Conservation (phyloP, 495 filamentous ascomycete species). For the Coniosporium apollinis region DNA sequence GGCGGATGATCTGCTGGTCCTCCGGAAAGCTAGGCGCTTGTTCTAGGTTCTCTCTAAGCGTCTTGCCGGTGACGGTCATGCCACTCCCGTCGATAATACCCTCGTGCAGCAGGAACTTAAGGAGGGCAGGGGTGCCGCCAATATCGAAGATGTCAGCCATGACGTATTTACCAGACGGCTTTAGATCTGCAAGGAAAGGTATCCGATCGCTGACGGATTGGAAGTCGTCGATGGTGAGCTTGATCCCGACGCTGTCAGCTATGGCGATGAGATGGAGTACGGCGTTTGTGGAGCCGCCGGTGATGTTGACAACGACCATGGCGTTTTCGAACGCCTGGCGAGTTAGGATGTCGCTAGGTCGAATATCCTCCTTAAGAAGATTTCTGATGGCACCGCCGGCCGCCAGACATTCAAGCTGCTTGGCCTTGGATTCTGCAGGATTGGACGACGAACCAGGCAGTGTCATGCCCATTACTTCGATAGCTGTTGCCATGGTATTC, state of each 20-base stretch:
- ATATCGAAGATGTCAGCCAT: conserved; percentile 84
- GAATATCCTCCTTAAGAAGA: conserved; percentile 73
- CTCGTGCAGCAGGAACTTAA: conserved; percentile 85
- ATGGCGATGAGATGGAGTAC: conserved; percentile 95
- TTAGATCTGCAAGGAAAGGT: conserved; percentile 89
- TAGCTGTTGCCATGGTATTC: conserved; percentile 97
- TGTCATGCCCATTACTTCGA: conserved; percentile 91
- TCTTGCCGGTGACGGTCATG: conserved; percentile 90
- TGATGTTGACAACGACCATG: conserved; percentile 90
- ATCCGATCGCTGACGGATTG: conserved; percentile 81
- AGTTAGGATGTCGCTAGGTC: conserved; percentile 78
- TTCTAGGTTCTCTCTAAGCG: conserved; percentile 78
- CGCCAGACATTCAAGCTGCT: conserved; percentile 69
- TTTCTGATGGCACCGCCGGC: conserved; percentile 78
- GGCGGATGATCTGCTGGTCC: conserved; percentile 83
- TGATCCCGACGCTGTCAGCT: conserved; percentile 81
- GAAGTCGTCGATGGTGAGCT: conserved; percentile 95
- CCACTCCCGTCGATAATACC: conserved; percentile 73
- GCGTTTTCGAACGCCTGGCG: conserved; percentile 89
- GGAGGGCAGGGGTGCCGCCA: conserved; percentile 76
- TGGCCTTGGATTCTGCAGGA: conserved; percentile 73
- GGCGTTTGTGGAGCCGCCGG: conserved; percentile 91
- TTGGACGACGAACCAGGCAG: conserved; percentile 86
- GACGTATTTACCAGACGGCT: conserved; percentile 94
- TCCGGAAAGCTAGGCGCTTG: conserved; percentile 58